These are phyloP conservation scores for Talaromyces sp. DNA, from an alignment of 2,329 filamentous ascomycete species.

Conservation along the genomic window DNA sequence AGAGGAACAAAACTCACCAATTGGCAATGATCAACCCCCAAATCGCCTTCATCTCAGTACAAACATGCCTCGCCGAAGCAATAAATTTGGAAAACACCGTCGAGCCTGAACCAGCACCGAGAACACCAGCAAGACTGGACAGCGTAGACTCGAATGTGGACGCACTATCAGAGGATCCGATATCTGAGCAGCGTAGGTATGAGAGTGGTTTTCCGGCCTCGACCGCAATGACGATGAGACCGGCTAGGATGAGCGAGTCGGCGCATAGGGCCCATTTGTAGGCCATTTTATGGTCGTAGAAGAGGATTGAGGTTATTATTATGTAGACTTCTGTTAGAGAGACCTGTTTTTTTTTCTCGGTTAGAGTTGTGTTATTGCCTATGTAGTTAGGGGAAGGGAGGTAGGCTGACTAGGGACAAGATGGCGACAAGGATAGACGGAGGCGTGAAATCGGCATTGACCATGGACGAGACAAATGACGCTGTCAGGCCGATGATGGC, in stretches of 20 bases:
- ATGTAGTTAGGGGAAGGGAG: no score
- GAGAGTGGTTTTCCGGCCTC: conserved; percentile 75
- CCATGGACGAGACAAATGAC: conserved; percentile 76
- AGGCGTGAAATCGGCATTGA: conserved; percentile 58
- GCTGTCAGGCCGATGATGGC: conserved; percentile 73
- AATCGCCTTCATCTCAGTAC: conserved; percentile 77
- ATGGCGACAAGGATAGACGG: conserved; percentile 62
- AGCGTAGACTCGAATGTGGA: conserved; percentile 52
- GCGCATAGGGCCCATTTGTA: conserved; percentile 62
- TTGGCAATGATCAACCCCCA: conserved; percentile 82
- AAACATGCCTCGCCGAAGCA: conserved; percentile 60
- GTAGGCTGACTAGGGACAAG: conserved; percentile 6
- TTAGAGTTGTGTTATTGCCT: conserved; percentile 17
- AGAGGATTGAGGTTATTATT: conserved; percentile 74
- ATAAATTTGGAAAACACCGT: conserved; percentile 49
- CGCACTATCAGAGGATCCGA: conserved; percentile 45
- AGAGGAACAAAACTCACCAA: conserved; percentile 46
- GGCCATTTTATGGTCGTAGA: conserved; percentile 69
- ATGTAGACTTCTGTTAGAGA: conserved; percentile 75
- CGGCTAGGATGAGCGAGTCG: conserved; percentile 67
- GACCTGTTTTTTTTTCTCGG: conserved; percentile 49
- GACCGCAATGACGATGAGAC: conserved; percentile 70
- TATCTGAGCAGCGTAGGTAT: conserved; percentile 64
- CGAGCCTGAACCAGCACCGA: conserved; percentile 37
- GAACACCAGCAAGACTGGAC: conserved; percentile 48